phyloP scores from a whole-genome alignment of 768 basidiomycete species.

The Russula abietina region DNA sequence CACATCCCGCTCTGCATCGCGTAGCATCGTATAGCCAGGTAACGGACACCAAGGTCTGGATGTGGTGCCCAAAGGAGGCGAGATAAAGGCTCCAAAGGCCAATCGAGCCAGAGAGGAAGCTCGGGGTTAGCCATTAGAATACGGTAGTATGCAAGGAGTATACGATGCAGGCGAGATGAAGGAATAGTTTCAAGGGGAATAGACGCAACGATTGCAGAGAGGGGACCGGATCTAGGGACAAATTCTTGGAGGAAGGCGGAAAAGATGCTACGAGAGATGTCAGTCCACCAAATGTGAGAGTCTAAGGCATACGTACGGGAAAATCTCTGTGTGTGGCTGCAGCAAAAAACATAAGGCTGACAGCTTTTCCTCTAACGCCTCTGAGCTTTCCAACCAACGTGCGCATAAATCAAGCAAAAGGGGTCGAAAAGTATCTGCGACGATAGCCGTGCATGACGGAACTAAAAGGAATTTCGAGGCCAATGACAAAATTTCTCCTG shows the following conservation, averaged over 20 bases:
- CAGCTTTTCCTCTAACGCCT: slow-evolving; percentile 46
- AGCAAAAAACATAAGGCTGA: slow-evolving; percentile 57
- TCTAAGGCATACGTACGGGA: slow-evolving; percentile 45
- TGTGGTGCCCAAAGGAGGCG: slow-evolving; percentile 43
- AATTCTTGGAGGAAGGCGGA: slow-evolving; percentile 44
- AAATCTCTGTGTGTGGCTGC: slow-evolving; percentile 66
- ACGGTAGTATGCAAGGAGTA: slow-evolving; percentile 77
- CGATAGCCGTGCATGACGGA: slow-evolving; percentile 54
- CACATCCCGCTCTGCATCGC: slow-evolving; percentile 71
- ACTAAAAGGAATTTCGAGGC: slow-evolving; percentile 56
- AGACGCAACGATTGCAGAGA: slow-evolving; percentile 38
- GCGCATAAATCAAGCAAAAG: slow-evolving; percentile 74
- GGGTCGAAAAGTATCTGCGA: slow-evolving; percentile 69
- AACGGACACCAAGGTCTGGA: slow-evolving; percentile 56
- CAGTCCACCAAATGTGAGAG: slow-evolving; percentile 16
- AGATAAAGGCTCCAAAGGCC: slow-evolving; percentile 47
- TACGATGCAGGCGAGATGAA: slow-evolving; percentile 49
- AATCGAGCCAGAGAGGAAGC: slow-evolving; percentile 54
- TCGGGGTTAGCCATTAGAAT: slow-evolving; percentile 68
- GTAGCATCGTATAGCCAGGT: slow-evolving; percentile 75
- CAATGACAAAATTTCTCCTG: slow-evolving; percentile 26
- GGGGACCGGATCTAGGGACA: slow-evolving; percentile 45
- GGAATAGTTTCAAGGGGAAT: slow-evolving; percentile 35
- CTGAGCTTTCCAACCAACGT: slow-evolving; percentile 62
- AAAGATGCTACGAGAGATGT: slow-evolving; percentile 42